Evolutionary conservation across 805 yeast species (phyloP).

Genomic region (Blastobotrys terrestris): DNA sequence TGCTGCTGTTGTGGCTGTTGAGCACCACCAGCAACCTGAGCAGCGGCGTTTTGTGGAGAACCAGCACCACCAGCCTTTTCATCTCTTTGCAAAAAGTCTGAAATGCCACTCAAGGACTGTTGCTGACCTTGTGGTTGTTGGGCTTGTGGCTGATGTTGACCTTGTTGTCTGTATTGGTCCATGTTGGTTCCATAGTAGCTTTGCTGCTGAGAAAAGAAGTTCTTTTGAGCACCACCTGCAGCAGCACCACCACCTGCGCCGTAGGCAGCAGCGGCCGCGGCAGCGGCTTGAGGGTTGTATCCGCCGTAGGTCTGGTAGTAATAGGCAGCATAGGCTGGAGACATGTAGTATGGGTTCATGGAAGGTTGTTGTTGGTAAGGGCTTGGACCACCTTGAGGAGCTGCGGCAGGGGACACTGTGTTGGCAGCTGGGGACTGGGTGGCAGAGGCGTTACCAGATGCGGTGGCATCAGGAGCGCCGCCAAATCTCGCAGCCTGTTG

Average conservation of each 20-base stretch:
- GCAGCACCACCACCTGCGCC: conserved; percentile 16
- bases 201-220: conserved; percentile 21
- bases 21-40: conserved; percentile 25
- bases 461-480: conserved; percentile 4
- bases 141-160: conserved; percentile 24
- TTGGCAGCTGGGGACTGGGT: conserved; percentile 20
- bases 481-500: conserved; percentile 18
- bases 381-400: conserved; percentile 10
- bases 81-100: conserved; percentile 20
- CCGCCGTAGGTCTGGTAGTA: conserved; percentile 24
- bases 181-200: conserved; percentile 13
- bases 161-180: conserved; percentile 20
- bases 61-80: conserved; percentile 13
- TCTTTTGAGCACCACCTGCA: conserved; percentile 21
- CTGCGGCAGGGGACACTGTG: conserved; percentile 16
- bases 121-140: conserved; percentile 18
- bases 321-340: conserved; percentile 23
- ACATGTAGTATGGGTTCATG: conserved; percentile 23
- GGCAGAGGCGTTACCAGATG: conserved; percentile 11
- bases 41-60: conserved; percentile 29
- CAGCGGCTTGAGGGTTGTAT: conserved; percentile 21
- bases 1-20: conserved; percentile 18
- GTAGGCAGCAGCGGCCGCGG: conserved; percentile 21
- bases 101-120: conserved; percentile 17
- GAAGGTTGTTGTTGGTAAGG: conserved; percentile 17